Evolutionary conservation across 208 protist genomes (phyloP).

Genomic region (Tritrichomonas musculus): DNA sequence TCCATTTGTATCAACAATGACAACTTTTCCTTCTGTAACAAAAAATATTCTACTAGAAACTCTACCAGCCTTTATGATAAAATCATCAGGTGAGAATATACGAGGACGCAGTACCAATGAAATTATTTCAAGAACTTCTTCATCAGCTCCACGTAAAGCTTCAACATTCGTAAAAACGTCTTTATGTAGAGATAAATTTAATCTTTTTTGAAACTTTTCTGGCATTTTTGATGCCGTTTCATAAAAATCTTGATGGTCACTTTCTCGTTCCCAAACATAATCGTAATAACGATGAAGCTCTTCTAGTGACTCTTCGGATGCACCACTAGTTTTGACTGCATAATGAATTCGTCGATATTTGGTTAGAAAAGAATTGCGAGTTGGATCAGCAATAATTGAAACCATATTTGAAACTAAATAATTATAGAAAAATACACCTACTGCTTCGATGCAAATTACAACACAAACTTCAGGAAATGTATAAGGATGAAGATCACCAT

Average conservation of each 20-base stretch:
- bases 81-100: background rate
- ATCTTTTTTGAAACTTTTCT: background rate
- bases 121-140: background rate
- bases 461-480: background rate
- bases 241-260: background rate
- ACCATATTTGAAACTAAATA: background rate
- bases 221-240: background rate
- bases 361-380: background rate
- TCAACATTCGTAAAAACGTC: background rate
- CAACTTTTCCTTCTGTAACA: background rate
- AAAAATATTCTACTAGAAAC: background rate
- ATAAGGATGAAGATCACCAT: background rate
- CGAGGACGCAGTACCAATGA: background rate
- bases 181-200: background rate
- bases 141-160: background rate
- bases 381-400: conserved; percentile 19
- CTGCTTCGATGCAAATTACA: background rate
- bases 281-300: background rate
- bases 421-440: conserved; percentile 22
- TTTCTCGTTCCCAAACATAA: background rate
- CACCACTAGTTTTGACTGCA: background rate
- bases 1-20: background rate
- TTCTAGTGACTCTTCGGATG: background rate
- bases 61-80: background rate
- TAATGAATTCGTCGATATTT: background rate